These are phyloP conservation scores for Cladophialophora carrionii DNA, from an alignment of 2,329 filamentous ascomycete species.

Conservation along the genomic window DNA sequence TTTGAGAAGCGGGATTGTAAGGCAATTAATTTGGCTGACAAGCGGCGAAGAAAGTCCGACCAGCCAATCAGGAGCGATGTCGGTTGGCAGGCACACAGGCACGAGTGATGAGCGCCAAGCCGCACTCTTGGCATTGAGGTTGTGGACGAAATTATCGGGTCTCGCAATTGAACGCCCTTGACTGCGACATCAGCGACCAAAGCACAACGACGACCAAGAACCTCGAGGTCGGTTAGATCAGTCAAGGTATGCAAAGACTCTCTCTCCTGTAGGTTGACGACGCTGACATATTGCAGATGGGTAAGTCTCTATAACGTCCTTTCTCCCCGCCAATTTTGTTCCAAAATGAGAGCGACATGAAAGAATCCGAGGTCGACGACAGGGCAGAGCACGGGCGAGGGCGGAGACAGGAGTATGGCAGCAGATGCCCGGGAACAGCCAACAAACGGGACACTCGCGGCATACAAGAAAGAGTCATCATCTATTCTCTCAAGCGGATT, in stretches of 20 bases:
- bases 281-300: conserved; percentile 57
- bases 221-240: conserved; percentile 38
- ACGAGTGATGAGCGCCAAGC: conserved; percentile 16
- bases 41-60: conserved; percentile 14
- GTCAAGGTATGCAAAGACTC: conserved; percentile 53
- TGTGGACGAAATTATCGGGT: conserved; percentile 13
- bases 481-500: neutral
- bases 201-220: conserved; percentile 44
- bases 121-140: conserved; percentile 28
- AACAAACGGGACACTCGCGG: neutral
- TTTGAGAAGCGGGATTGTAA: neutral
- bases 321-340: neutral
- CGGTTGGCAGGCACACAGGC: neutral
- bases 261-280: conserved; percentile 30
- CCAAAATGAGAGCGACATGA: neutral
- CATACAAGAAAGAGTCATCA: neutral
- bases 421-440: neutral
- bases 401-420: neutral
- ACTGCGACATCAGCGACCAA: conserved; percentile 22
- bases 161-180: conserved; percentile 10
- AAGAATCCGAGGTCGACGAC: neutral
- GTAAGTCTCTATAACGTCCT: conserved; percentile 54
- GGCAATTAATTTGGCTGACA: neutral
- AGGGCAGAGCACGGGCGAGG: neutral
- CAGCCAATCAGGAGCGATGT: conserved; percentile 21